Evolutionary conservation across 2,329 filamentous ascomycete genomes (phyloP).

Genomic region (Geosmithia putterillii): DNA sequence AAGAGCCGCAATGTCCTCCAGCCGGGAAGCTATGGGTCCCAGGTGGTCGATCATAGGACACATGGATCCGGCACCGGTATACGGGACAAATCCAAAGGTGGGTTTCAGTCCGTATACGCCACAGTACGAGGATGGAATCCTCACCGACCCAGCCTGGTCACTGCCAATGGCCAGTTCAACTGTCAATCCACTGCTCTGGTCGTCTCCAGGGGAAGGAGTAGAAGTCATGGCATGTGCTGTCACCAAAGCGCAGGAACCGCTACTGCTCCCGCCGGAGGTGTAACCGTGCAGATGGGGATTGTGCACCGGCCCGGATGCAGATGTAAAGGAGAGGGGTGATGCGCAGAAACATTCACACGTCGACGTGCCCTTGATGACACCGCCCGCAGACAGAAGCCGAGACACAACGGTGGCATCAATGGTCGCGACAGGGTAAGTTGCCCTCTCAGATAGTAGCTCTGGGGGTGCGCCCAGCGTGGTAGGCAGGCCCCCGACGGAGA

Average conservation of each 20-base stretch:
- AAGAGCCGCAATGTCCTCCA: conserved; percentile 25
- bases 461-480: conserved; percentile 10
- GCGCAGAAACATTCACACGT: conserved; percentile 17
- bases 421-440: conserved; percentile 8
- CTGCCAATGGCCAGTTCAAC: conserved; percentile 14
- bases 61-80: conserved; percentile 26
- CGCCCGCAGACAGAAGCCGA: conserved; percentile 12
- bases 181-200: conserved; percentile 3
- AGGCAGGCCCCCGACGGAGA: conserved; percentile 13
- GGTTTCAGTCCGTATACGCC: conserved; percentile 24
- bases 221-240: conserved; percentile 7
- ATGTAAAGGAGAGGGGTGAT: conserved; percentile 14
- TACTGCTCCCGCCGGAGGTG: conserved; percentile 15
- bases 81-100: conserved; percentile 27
- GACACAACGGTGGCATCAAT: conserved; percentile 10
- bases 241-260: conserved; percentile 17
- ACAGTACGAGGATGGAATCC: conserved; percentile 16
- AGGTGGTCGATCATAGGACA: conserved; percentile 29
- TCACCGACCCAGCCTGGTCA: conserved; percentile 18
- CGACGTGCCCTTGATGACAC: conserved; percentile 11
- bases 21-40: conserved; percentile 25
- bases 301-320: conserved; percentile 14
- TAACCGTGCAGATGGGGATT: conserved; percentile 12
- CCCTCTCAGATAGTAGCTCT: conserved; percentile 2
- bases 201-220: no score